phyloP scores from a whole-genome alignment of 352 stramenopile species.

The Stramenopiles sp. region DNA sequence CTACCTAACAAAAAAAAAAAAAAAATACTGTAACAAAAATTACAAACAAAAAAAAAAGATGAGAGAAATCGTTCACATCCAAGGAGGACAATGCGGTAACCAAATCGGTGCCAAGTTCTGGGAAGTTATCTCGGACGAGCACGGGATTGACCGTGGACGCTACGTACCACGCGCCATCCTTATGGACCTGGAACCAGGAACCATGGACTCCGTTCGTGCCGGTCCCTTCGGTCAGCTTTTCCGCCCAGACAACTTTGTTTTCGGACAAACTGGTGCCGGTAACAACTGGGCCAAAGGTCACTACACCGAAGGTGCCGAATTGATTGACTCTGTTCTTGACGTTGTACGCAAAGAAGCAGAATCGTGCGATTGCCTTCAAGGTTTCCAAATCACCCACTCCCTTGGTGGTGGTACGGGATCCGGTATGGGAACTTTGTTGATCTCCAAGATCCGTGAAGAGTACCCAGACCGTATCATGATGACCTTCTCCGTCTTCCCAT shows the following conservation, averaged over 20 bases:
- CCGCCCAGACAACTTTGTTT: constrained; percentile 97
- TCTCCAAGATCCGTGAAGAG: constrained; percentile 95
- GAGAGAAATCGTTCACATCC: constrained; percentile 92
- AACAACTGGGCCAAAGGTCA: constrained; percentile 99
- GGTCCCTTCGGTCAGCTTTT: constrained; percentile 90
- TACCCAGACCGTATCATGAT: constrained; percentile 98
- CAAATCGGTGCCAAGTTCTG: constrained; percentile 96
- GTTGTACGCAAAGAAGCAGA: constrained; percentile 94
- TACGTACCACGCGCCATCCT: constrained; percentile 94
- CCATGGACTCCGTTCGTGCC: constrained; percentile 92
- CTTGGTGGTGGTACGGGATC: constrained; percentile 94
- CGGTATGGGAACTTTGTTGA: constrained; percentile 94
- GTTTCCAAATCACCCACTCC: constrained; percentile 98
- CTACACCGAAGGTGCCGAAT: constrained; percentile 94
- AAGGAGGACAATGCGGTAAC: constrained; percentile 95
- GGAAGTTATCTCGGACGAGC: constrained; percentile 88
- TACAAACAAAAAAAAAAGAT: constrained; percentile 27
- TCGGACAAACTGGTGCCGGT: constrained; percentile 87
- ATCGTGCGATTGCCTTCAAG: constrained; percentile 91
- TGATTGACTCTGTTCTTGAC: constrained; percentile 95
- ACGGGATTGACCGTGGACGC: constrained; percentile 73
- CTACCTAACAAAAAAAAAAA: no score
- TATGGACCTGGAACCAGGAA: constrained; percentile 95
- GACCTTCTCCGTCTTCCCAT: constrained; percentile 96
- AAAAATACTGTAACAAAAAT: neutral